Evolutionary conservation across 306 rosid species (phyloP), one percentile per base, ranked within the genome.

Genomic region (Rosa rugosa): DNA sequence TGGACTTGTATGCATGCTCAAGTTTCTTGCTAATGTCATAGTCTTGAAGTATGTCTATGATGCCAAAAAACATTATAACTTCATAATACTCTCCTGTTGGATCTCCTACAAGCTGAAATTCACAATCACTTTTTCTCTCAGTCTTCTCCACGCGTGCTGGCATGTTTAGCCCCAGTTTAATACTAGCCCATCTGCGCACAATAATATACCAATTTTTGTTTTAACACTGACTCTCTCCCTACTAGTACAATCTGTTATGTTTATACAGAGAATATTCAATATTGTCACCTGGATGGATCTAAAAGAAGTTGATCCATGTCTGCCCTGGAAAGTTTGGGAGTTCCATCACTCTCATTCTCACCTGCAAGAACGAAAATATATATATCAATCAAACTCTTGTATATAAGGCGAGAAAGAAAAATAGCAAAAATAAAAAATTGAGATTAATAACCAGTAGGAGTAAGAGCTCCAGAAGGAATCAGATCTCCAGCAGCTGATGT

Each of bases 21-120:
- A 94, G 97, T 91, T 94, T 94, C 94, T 94, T 94, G 91, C 97
- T 94, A 45, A 94, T 94, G 83, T 94, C 98, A 72, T 94, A 94
- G 86, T 94, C 98, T 82, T 94, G 98, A 83, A 94, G 98, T 64
- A 92, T 94, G 90, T 94, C 98, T 79, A 94, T 94, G 80, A 94
- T 70, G 10, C 97, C 97, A 77, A 92, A 94, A 75, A 88, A 87
- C 85, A 94, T 84, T 20, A 85, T 80, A 69, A 88, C 98, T 34
- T 90, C 90, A 65, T 94, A 92, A 63, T 72, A 90, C 73, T 94
- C 97, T 69, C 93, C 98, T 27, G 91, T 88, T 71, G 97, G 97
- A 38, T 94, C 92, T 82, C 94, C 96, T 23, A 89, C 83, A 5
- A 92, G 88, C 53, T 92, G 94, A 74, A 83, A 62, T 79, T 90